A percentile compares a stretch with the other conserved stretches of the same genome.
These are phyloP conservation scores for Lasiodiplodia sp. DNA, from an alignment of 2,329 filamentous ascomycete genomes.

Conservation along the genomic window DNA sequence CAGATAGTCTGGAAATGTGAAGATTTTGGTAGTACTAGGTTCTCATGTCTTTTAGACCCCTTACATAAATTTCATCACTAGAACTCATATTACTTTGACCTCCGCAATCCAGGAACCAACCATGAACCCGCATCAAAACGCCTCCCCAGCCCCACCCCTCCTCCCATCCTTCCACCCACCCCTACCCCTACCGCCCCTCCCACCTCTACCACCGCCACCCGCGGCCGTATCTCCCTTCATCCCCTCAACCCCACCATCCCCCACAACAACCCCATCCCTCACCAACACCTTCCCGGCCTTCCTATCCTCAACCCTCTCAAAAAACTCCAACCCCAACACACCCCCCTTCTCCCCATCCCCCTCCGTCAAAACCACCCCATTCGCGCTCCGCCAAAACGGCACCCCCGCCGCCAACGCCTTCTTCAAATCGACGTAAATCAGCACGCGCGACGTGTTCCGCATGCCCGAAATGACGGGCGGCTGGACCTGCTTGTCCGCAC, in stretches of 20 bases:
- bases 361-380: slow-evolving; percentile 54
- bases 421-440: slow-evolving; percentile 79
- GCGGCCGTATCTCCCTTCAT: slow-evolving; percentile 41
- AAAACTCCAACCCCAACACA: slow-evolving; percentile 70
- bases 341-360: slow-evolving; percentile 58
- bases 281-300: slow-evolving; percentile 70
- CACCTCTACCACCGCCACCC: slow-evolving; percentile 31
- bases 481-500: slow-evolving; percentile 13
- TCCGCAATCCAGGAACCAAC: background rate
- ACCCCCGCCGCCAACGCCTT: slow-evolving; percentile 68
- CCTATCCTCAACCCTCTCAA: slow-evolving; percentile 73
- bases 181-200: slow-evolving; percentile 24
- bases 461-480: slow-evolving; percentile 78
- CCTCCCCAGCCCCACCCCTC: slow-evolving; percentile 31
- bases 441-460: slow-evolving; percentile 65
- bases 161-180: slow-evolving; percentile 35
- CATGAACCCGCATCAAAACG: background rate
- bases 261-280: slow-evolving; percentile 70
- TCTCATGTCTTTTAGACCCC: too few species aligned
- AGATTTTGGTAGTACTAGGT: too few species aligned
- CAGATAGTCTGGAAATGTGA: too few species aligned
- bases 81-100: background rate
- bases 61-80: too few species aligned
- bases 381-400: slow-evolving; percentile 72
- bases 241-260: slow-evolving; percentile 55